These are phyloP conservation scores for Yamadazyma sp. DNA, from an alignment of 805 yeast species.

Conservation along the genomic window DNA sequence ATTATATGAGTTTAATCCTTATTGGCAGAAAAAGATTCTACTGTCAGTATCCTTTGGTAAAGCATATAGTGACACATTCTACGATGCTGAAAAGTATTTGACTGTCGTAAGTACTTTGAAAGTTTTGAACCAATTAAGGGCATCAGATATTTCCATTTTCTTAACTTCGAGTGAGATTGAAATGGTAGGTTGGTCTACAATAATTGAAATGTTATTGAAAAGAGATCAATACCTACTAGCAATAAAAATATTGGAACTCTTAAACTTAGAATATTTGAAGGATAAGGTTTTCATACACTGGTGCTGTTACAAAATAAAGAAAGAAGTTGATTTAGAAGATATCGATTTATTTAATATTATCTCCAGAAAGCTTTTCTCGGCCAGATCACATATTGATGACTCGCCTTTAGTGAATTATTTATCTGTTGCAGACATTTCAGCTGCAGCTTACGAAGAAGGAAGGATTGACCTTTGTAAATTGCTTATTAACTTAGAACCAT, in stretches of 20 bases:
- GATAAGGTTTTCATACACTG: slow-evolving; percentile 62
- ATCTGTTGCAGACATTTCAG: slow-evolving; percentile 58
- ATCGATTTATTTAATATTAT: slow-evolving; percentile 52
- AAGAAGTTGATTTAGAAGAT: slow-evolving; percentile 55
- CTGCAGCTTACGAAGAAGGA: slow-evolving; percentile 78
- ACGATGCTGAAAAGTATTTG: slow-evolving; percentile 57
- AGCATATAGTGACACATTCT: slow-evolving; percentile 49
- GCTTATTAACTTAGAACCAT: slow-evolving; percentile 67
- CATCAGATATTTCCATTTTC: slow-evolving; percentile 63
- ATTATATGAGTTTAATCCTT: slow-evolving; percentile 68
- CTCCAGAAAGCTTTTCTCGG: slow-evolving; percentile 40
- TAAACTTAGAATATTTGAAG: slow-evolving; percentile 38
- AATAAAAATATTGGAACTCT: slow-evolving; percentile 53
- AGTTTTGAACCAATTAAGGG: slow-evolving; percentile 67
- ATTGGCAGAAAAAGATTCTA: slow-evolving; percentile 76
- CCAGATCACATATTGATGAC: slow-evolving; percentile 5
- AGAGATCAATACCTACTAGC: slow-evolving; percentile 63
- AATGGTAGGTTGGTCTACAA: slow-evolving; percentile 48
- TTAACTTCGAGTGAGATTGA: slow-evolving; percentile 57
- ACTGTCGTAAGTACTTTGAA: slow-evolving; percentile 59
- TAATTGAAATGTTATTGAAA: slow-evolving; percentile 55
- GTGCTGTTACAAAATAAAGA: slow-evolving; percentile 71
- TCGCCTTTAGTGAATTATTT: slow-evolving; percentile 23
- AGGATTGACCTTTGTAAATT: slow-evolving; percentile 63
- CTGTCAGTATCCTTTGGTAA: slow-evolving; percentile 89